phyloP scores from a whole-genome alignment of 2,329 filamentous ascomycete species.

The Colletotrichum lindemuthianum region DNA sequence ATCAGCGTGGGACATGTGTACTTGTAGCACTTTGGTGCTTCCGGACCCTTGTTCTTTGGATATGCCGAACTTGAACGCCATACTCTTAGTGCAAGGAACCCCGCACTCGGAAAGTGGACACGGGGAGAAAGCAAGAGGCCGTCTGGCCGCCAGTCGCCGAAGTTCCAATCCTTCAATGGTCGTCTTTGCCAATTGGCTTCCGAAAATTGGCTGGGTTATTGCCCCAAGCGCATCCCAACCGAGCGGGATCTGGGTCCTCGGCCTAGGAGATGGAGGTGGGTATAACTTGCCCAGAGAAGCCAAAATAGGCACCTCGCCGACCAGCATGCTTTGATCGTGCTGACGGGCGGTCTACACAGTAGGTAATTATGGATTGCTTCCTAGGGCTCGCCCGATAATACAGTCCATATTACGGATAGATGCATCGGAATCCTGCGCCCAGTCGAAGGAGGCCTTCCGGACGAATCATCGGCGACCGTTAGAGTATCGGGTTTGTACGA shows the following conservation, averaged over 20 bases:
- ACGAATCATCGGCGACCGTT: too few species aligned
- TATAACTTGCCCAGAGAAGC: neutral
- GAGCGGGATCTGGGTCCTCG: neutral
- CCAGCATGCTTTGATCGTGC: too few species aligned
- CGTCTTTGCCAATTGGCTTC: conserved; percentile 12
- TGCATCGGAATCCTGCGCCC: too few species aligned
- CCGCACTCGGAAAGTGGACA: conserved; percentile 33
- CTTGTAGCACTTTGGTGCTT: neutral
- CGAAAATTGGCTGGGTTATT: conserved; percentile 10
- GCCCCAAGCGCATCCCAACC: conserved; percentile 1
- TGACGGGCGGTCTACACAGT: too few species aligned
- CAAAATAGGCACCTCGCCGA: too few species aligned
- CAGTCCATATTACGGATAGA: too few species aligned
- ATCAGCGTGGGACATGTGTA: neutral
- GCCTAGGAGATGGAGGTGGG: conserved; percentile 12
- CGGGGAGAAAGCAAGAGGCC: conserved; percentile 19
- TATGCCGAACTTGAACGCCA: conserved; percentile 28
- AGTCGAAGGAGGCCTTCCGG: too few species aligned
- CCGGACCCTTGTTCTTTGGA: conserved; percentile 24
- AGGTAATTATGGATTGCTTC: too few species aligned
- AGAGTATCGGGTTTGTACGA: too few species aligned
- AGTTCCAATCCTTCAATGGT: conserved; percentile 5
- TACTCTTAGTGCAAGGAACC: conserved; percentile 29
- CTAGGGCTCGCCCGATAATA: too few species aligned
- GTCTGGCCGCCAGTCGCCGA: conserved; percentile 2